phyloP scores from a whole-genome alignment of 164 flowering plant species.

The Berberis thunbergii region DNA sequence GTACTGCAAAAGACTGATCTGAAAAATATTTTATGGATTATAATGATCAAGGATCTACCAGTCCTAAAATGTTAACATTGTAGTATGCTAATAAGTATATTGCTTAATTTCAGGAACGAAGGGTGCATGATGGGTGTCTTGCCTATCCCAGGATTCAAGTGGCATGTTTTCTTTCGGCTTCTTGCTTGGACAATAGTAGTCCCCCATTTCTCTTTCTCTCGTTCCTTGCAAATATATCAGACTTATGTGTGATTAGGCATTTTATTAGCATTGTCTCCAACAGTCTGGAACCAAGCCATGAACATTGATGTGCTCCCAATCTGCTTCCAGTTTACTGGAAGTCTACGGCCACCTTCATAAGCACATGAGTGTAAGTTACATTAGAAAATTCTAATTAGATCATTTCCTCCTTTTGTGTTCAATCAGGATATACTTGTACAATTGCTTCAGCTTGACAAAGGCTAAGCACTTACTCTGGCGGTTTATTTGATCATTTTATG shows the following conservation, averaged over 20 bases:
- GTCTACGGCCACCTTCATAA: no score
- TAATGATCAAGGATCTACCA: no score
- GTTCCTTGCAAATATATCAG: neutral
- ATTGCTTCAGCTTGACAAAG: constrained; percentile 78
- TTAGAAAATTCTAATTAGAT: neutral
- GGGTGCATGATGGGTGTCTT: constrained; percentile 73
- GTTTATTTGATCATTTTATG: constrained; percentile 66
- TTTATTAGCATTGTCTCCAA: neutral
- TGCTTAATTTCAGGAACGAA: constrained; percentile 40
- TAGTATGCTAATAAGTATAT: no score
- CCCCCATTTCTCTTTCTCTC: neutral
- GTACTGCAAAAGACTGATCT: no score
- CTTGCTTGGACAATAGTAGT: constrained; percentile 88
- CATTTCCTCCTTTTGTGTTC: neutral
- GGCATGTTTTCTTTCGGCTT: constrained; percentile 83
- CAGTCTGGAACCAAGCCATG: neutral
- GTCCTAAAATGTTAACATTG: no score
- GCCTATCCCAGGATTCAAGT: constrained; percentile 75
- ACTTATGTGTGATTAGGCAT: neutral
- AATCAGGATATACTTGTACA: constrained; percentile 76
- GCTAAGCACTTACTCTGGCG: constrained; percentile 62
- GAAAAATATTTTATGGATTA: no score
- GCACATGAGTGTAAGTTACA: no score
- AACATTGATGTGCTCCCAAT: neutral
- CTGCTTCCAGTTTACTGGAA: no score